Percentiles rank a stretch among this genome's conserved stretches.
Evolutionary conservation across 2,329 filamentous ascomycete species (phyloP).

Genomic region (Alternaria alternata): DNA sequence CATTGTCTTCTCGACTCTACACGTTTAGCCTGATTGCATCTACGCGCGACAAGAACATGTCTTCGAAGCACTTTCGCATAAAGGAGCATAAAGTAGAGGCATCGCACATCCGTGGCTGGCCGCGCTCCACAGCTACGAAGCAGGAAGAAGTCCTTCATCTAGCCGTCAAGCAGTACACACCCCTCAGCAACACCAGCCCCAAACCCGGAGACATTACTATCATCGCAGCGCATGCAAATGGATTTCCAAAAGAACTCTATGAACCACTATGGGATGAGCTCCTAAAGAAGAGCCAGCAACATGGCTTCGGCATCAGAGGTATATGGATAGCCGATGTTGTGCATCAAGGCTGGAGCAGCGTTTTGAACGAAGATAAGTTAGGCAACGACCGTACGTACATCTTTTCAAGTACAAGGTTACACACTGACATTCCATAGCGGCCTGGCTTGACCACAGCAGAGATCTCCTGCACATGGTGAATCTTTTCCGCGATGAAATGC

Average conservation of each 20-base stretch:
- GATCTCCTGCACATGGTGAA: constrained; percentile 89
- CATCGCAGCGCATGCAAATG: constrained; percentile 88
- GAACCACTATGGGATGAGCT: constrained; percentile 92
- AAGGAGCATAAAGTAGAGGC: constrained; percentile 73
- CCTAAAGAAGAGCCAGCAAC: constrained; percentile 62
- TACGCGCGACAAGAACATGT: constrained; percentile 42
- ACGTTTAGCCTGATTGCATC: constrained; percentile 1
- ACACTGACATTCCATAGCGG: constrained; percentile 60
- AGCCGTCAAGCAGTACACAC: constrained; percentile 87
- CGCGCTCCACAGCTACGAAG: constrained; percentile 72
- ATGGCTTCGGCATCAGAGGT: constrained; percentile 74
- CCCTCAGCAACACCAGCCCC: constrained; percentile 72
- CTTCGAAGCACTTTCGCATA: constrained; percentile 65
- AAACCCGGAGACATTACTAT: constrained; percentile 82
- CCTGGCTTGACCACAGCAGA: constrained; percentile 84
- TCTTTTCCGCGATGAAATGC: constrained; percentile 78
- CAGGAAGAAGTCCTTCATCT: constrained; percentile 79
- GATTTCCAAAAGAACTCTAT: constrained; percentile 94
- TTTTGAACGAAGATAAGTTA: constrained; percentile 76
- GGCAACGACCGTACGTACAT: constrained; percentile 80
- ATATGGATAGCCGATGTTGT: constrained; percentile 94
- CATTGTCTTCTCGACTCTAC: too few species aligned
- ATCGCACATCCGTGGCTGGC: constrained; percentile 83
- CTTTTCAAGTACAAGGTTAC: background rate
- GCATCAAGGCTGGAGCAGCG: constrained; percentile 80